Base-by-base conservation (phyloP, 2,329 filamentous ascomycete species). In the Beauveria australis region DNA sequence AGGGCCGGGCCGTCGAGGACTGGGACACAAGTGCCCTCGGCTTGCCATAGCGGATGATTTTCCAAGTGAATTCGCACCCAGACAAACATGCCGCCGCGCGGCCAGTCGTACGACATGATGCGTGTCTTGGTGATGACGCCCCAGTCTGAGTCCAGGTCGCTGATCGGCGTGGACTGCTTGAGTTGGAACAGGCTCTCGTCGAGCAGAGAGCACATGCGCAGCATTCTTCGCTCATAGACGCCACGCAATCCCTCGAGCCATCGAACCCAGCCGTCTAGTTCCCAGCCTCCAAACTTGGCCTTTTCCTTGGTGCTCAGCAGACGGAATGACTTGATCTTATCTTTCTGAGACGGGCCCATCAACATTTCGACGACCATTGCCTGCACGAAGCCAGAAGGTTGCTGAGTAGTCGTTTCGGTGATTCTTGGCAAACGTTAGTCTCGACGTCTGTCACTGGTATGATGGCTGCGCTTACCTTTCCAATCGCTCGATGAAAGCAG, bases 351-450 rank as follows among this genome's bases (percentile, higher is more conserved):
- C 2, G 88, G 83, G 1, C 90, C 90, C 68, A 94, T 84, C 67
- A 97, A 72, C 18, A 92, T 78, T 72, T 91, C 86, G 3, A 89
- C 86, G 62, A 96, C 81, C 76, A 96, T 84, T 61, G 86, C 82
- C 73, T 97, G 93, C 12, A 93, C 91, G 70, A 97, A 96, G 19
- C 92, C 93, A 0, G 88, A 93, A 0, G 92, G 92, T 65, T 93
- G 89, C 69, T 93, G 88, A 0, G 92, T 96, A 19, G 82, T 82
- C 0, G 83, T 81, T 73, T 97, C 92, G 22, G 86, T 87, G 67
- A 95, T 88, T 60, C 88, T 87, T 18, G 80, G 70, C 53, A 33
- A 61, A 10, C 18, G 40, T 53, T 44, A 55, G 26, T 16, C 28
- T n/a, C 10, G 19, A 16, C 33, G 37, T 19, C n/a, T 19, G 12